Evolutionary conservation across 305 asterid species (phyloP), one percentile per base, ranked within the genome.

Genomic region (Rubia peregrina): DNA sequence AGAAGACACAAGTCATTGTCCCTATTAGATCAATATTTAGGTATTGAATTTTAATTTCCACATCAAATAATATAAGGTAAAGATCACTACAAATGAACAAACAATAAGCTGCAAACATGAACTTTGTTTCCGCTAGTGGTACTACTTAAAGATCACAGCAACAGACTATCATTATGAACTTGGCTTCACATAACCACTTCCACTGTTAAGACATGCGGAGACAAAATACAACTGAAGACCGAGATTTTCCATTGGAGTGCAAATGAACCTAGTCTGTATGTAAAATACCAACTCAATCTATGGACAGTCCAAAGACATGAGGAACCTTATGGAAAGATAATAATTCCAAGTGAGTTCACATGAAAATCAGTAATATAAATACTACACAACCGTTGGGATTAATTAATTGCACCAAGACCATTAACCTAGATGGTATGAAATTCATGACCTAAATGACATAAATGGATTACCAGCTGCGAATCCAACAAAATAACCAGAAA

Each of bases 401-500:
- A 30, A 44, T 2, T n/a, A 16, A 74, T 61, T 9, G 16, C 43
- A 67, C 46, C 22, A 21, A 57, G 43, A 42, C 41, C 8, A 11
- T 51, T n/a, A 46, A 42, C 21, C 59, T 33, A 33, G 64, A 46
- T 11, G 56, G 19, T 46, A 12, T 16, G 9, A 68, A 9, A 57
- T 36, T 11, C n/a, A 21, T 56, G 61, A 66, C 57, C 51, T 24
- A 42, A 16, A 43, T 14, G 49, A 53, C 76, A 66, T 11, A 24
- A 48, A 26, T 19, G 5, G 65, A 56, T 30, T 9, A 30, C 38
- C 40, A 19, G 11, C 43, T 3, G 26, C 26, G 22, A 63, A 43
- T 67, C 40, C 33, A 33, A 67, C 68, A 33, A 67, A 67, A 74
- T 74, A 44, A 33, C 17, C 55, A 67, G 38, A 67, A 60, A 62